Conservation (phyloP, 371 early-diverging fungal species). For the Mucor saturninus region DNA sequence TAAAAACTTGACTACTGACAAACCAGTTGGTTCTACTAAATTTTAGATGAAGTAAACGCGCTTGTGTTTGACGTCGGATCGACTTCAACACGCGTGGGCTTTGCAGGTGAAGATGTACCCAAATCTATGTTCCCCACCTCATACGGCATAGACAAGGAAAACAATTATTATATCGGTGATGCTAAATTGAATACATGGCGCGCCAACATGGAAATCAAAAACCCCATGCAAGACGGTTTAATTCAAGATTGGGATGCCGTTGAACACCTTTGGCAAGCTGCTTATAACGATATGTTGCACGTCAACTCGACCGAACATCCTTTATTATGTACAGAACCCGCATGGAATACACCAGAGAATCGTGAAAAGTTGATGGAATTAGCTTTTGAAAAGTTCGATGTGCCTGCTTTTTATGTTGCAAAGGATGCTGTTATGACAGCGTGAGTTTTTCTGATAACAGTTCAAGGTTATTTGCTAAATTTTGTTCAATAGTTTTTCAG, state of each 20-base stretch:
- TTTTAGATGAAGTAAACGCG: slow-evolving; percentile 90
- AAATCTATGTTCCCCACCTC: slow-evolving; percentile 83
- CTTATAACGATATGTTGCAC: slow-evolving; percentile 70
- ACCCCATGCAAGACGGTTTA: slow-evolving; percentile 74
- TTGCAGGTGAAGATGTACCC: slow-evolving; percentile 95
- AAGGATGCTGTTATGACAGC: slow-evolving; percentile 91
- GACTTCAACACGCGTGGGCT: slow-evolving; percentile 88
- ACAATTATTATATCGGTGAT: slow-evolving; percentile 79
- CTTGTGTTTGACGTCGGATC: slow-evolving; percentile 93
- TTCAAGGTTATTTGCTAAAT: neutral
- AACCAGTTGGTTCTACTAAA: neutral
- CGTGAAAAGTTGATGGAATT: slow-evolving; percentile 90
- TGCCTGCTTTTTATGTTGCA: slow-evolving; percentile 93
- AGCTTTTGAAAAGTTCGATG: slow-evolving; percentile 91
- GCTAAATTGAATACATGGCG: slow-evolving; percentile 77
- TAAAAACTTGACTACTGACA: neutral
- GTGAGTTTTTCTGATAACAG: slow-evolving; percentile 46
- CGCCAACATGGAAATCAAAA: slow-evolving; percentile 77
- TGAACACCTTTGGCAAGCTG: slow-evolving; percentile 88
- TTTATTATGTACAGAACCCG: slow-evolving; percentile 84
- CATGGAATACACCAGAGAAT: slow-evolving; percentile 84
- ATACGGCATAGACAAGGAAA: slow-evolving; percentile 38
- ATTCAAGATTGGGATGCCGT: slow-evolving; percentile 92
- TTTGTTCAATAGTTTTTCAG: slow-evolving; percentile 71
- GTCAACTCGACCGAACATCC: slow-evolving; percentile 85